These are phyloP conservation scores for Monilinia fructigena DNA, from an alignment of 2,329 filamentous ascomycete species.

Conservation along the genomic window DNA sequence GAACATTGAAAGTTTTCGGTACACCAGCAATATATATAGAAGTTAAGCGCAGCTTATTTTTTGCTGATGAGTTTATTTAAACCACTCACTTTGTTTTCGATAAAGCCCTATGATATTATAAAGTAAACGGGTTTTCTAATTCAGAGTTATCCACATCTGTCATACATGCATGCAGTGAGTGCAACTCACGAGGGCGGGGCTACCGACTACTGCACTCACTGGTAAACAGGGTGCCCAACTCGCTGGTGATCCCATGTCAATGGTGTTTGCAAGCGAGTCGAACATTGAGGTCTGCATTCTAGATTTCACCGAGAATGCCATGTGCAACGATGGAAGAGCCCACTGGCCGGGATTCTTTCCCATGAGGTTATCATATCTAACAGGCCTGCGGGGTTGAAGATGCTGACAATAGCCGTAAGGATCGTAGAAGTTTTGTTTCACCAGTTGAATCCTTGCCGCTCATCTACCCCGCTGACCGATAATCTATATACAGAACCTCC, in stretches of 20 bases:
- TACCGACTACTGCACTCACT: neutral
- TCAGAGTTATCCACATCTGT: neutral
- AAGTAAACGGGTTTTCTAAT: neutral
- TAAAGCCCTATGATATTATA: neutral
- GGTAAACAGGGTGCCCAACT: neutral
- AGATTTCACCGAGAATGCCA: neutral
- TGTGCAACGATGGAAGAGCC: neutral
- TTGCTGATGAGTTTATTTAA: neutral
- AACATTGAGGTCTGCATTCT: neutral
- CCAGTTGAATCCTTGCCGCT: neutral
- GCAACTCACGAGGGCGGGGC: too few relatives aligned
- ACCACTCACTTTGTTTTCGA: neutral
- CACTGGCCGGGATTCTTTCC: neutral
- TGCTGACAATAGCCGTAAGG: neutral
- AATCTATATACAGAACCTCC: neutral
- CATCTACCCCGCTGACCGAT: neutral
- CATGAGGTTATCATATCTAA: neutral
- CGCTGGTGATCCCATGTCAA: neutral
- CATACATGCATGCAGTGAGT: too few relatives aligned
- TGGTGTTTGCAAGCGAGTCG: neutral
- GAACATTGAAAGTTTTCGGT: neutral
- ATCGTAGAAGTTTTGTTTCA: neutral
- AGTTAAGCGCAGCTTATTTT: neutral
- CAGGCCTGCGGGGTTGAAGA: neutral
- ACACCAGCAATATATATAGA: neutral